These are phyloP conservation scores for Selaginella tamariscina DNA, from an alignment of 75 land plant genomes.

Conservation along the genomic window DNA sequence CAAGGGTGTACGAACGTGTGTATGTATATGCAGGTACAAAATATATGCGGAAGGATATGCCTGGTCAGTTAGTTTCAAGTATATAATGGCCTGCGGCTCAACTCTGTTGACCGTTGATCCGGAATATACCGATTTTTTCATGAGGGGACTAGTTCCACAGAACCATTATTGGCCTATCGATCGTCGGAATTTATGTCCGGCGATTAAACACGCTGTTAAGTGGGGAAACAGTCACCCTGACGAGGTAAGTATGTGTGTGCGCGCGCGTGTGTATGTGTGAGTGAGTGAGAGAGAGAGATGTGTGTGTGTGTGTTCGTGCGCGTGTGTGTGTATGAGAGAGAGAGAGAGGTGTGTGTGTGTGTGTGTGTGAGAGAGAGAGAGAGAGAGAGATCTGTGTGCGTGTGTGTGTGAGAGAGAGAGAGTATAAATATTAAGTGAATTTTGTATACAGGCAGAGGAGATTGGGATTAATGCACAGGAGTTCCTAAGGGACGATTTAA, in stretches of 20 bases:
- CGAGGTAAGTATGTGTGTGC: constrained; percentile 29
- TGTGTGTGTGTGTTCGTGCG: too few relatives aligned
- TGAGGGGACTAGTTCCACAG: constrained; percentile 45
- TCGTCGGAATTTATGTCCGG: constrained; percentile 28
- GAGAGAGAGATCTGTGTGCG: too few relatives aligned
- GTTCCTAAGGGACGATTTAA: constrained; percentile 18
- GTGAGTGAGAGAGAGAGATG: too few relatives aligned
- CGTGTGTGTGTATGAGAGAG: too few relatives aligned
- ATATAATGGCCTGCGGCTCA: constrained; percentile 59
- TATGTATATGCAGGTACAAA: constrained; percentile 40
- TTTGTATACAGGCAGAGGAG: constrained; percentile 15
- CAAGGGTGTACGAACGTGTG: neutral
- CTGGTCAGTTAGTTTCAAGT: constrained; percentile 83
- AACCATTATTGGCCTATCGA: constrained; percentile 44
- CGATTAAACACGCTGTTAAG: constrained; percentile 51
- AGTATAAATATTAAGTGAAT: neutral
- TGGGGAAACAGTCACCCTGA: constrained; percentile 52
- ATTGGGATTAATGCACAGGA: constrained; percentile 22
- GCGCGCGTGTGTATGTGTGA: neutral
- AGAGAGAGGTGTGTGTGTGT: too few relatives aligned
- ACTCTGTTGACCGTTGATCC: constrained; percentile 39
- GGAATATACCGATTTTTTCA: constrained; percentile 56
- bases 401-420: neutral
- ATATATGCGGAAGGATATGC: constrained; percentile 71
- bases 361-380: too few relatives aligned